Percentiles rank a stretch among this genome's conserved stretches.
Evolutionary conservation across 257 asterid genomes (phyloP).

Genomic region (Capsicum rhomboideum): DNA sequence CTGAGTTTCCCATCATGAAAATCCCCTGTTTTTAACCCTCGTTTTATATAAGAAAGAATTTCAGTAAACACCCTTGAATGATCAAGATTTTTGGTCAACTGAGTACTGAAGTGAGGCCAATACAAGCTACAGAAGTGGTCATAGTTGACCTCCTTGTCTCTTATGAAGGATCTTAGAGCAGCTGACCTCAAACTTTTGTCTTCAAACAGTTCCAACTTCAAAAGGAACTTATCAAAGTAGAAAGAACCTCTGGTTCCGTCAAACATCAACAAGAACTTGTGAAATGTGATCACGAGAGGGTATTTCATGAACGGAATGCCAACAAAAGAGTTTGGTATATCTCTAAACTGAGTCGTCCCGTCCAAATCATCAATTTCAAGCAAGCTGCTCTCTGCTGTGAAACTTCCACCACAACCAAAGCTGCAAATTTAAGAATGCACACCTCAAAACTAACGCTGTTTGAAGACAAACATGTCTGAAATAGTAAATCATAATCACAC

Average conservation of each 20-base stretch:
- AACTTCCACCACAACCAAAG: slow-evolving; percentile 22
- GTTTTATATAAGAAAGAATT: slow-evolving; percentile 60
- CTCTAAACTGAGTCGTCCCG: slow-evolving; percentile 36
- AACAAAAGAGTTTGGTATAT: slow-evolving; percentile 45
- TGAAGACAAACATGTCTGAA: neutral
- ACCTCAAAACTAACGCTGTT: neutral
- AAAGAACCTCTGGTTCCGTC: slow-evolving; percentile 51
- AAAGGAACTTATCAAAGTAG: slow-evolving; percentile 43
- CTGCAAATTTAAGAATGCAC: slow-evolving; percentile 14
- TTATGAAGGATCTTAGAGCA: slow-evolving; percentile 35
- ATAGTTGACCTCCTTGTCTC: slow-evolving; percentile 48
- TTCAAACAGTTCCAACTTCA: slow-evolving; percentile 5
- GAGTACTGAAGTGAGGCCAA: slow-evolving; percentile 52
- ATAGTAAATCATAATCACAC: too few relatives aligned
- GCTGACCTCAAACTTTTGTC: slow-evolving; percentile 27
- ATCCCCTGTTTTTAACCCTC: slow-evolving; percentile 32
- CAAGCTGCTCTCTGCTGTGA: slow-evolving; percentile 7
- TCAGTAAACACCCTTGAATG: slow-evolving; percentile 51
- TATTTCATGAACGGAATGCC: slow-evolving; percentile 33
- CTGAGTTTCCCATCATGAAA: slow-evolving; percentile 25
- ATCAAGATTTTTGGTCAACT: slow-evolving; percentile 35
- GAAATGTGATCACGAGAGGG: slow-evolving; percentile 64
- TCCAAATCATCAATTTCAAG: slow-evolving; percentile 39
- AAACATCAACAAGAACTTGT: slow-evolving; percentile 65
- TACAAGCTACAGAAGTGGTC: slow-evolving; percentile 40